Percentiles rank a stretch among this genome's conserved stretches.
These are phyloP conservation scores for Pedinophyceae sp. DNA, from an alignment of 139 green algal genomes.

Conservation along the genomic window DNA sequence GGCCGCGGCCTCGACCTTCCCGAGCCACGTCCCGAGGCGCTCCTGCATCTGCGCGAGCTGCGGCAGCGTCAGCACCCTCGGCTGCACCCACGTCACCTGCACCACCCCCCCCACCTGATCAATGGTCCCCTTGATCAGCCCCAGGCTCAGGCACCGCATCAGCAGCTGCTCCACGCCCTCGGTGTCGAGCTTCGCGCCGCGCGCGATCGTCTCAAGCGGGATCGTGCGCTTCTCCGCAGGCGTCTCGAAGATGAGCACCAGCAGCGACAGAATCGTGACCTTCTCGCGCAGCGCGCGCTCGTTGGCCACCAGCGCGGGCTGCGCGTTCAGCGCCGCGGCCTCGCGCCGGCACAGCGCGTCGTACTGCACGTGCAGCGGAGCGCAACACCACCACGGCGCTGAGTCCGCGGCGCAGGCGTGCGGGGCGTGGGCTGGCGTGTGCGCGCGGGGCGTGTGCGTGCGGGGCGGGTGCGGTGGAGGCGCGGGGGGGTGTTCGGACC, in stretches of 20 bases:
- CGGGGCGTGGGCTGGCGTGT: too few relatives aligned
- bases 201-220: constrained; percentile 40
- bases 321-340: constrained; percentile 58
- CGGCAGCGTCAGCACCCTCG: constrained; percentile 61
- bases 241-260: constrained; percentile 17
- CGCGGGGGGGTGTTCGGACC: too few relatives aligned
- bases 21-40: constrained; percentile 68
- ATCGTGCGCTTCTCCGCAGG: constrained; percentile 70
- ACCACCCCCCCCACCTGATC: constrained; percentile 60
- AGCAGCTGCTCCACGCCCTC: constrained; percentile 95
- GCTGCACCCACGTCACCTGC: constrained; percentile 79
- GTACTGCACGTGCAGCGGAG: too few relatives aligned
- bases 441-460: too few relatives aligned
- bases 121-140: constrained; percentile 83
- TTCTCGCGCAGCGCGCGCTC: constrained; percentile 82
- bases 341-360: constrained; percentile 70
- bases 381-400: too few relatives aligned
- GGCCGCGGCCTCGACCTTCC: constrained; percentile 46
- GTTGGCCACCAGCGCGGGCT: constrained; percentile 82
- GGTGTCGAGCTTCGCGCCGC: constrained; percentile 63
- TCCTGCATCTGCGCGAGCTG: constrained; percentile 35
- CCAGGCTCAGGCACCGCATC: constrained; percentile 65
- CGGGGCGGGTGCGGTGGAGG: too few relatives aligned
- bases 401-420: too few relatives aligned
- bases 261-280: constrained; percentile 74